Conservation (phyloP, 345 rosid species). For the Cardamine chenopodiifolia region DNA sequence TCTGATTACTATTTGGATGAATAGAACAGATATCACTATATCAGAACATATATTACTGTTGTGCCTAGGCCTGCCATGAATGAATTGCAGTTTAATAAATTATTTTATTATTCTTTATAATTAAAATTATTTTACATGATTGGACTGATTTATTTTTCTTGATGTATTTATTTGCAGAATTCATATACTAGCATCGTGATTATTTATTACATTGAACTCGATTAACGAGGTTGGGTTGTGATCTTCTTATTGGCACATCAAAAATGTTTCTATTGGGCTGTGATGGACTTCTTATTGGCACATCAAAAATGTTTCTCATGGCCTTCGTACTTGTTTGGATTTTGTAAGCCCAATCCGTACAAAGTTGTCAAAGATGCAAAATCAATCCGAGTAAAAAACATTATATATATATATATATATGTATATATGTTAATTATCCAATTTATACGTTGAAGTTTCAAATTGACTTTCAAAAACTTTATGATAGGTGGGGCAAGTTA, state of each 20-base stretch:
- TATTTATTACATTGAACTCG: background rate
- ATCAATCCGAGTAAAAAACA: background rate
- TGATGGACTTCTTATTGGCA: background rate
- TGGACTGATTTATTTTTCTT: background rate
- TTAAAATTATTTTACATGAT: background rate
- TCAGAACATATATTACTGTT: background rate
- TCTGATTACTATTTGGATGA: background rate
- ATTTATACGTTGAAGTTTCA: background rate
- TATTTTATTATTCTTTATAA: background rate
- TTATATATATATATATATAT: background rate
- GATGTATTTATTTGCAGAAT: background rate
- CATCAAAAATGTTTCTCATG: background rate
- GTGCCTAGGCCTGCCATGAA: background rate
- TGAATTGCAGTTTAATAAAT: too few species aligned
- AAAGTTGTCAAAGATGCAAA: background rate
- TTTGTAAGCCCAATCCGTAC: background rate
- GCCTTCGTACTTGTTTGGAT: background rate
- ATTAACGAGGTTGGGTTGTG: background rate
- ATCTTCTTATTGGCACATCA: background rate
- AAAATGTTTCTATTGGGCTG: slow-evolving; percentile 10
- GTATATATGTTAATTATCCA: too few species aligned
- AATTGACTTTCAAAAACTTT: slow-evolving; percentile 26
- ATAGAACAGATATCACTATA: background rate
- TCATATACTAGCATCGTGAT: background rate
- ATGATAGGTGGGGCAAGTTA: slow-evolving; percentile 21